These are phyloP conservation scores for Thalassiosira hispida DNA, from an alignment of 352 stramenopile species.

Conservation along the genomic window DNA sequence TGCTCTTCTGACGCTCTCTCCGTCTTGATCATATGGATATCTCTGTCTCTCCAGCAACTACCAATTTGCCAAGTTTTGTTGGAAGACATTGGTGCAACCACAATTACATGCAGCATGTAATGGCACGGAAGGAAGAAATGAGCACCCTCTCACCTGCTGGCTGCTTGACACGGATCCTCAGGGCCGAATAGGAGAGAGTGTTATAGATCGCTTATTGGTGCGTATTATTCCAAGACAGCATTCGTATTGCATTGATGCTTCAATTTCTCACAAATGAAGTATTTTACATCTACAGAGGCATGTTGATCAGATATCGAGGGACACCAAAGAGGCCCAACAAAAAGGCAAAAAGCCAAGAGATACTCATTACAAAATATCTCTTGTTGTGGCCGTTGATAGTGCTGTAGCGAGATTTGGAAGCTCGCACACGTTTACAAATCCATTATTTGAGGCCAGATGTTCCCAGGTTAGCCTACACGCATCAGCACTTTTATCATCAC, in stretches of 20 bases:
- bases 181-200: constrained; percentile 23
- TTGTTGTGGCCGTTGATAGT: constrained; percentile 32
- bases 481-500: constrained; percentile 30
- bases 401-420: constrained; percentile 48
- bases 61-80: constrained; percentile 74
- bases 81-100: constrained; percentile 59
- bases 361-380: constrained; percentile 28
- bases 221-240: no score
- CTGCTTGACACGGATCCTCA: constrained; percentile 51
- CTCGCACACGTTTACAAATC: constrained; percentile 39
- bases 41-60: constrained; percentile 50
- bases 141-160: constrained; percentile 38
- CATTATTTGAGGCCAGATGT: constrained; percentile 41
- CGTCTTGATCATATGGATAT: no score
- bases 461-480: constrained; percentile 29
- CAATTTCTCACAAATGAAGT: no score
- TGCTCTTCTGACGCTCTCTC: no score
- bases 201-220: constrained; percentile 44
- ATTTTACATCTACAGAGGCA: no score
- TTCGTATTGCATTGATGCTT: no score
- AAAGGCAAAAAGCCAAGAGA: constrained; percentile 7
- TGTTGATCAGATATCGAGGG: constrained; percentile 40
- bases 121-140: constrained; percentile 1
- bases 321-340: constrained; percentile 11
- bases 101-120: constrained; percentile 23